These are phyloP conservation scores for Nannizziopsis arthrosporioides DNA, from an alignment of 2,329 filamentous ascomycete genomes.

Conservation along the genomic window DNA sequence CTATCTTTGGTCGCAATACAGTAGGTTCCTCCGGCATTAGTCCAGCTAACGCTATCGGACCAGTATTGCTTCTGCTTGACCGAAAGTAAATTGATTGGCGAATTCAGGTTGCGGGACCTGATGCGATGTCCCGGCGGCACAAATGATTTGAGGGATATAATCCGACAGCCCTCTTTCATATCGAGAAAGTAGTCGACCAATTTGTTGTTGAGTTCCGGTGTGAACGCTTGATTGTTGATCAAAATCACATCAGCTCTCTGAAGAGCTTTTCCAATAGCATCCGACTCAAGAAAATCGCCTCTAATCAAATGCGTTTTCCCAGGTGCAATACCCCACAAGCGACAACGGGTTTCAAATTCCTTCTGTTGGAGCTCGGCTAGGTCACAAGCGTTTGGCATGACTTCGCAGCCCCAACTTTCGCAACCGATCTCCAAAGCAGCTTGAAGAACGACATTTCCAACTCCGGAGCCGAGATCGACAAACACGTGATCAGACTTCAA, in stretches of 20 bases:
- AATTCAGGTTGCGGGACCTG: conserved; percentile 61
- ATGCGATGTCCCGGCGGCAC: conserved; percentile 69
- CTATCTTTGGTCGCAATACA: conserved; percentile 75
- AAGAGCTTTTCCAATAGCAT: conserved; percentile 58
- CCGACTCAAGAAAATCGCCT: conserved; percentile 71
- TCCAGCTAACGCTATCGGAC: conserved; percentile 74
- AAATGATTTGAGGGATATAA: conserved; percentile 87
- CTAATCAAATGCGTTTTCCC: conserved; percentile 69
- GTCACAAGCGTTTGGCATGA: conserved; percentile 81
- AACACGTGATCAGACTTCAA: conserved; percentile 79
- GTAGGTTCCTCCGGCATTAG: conserved; percentile 68
- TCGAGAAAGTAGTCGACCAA: conserved; percentile 86
- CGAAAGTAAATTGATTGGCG: conserved; percentile 67
- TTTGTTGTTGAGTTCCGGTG: conserved; percentile 69
- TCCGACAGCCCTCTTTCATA: conserved; percentile 76
- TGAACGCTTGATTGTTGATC: conserved; percentile 97
- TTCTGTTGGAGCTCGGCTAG: conserved; percentile 67
- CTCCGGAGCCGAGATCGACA: conserved; percentile 87
- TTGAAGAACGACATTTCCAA: conserved; percentile 90
- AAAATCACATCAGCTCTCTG: conserved; percentile 86
- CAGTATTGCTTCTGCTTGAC: conserved; percentile 63
- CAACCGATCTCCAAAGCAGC: conserved; percentile 87
- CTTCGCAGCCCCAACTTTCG: conserved; percentile 91
- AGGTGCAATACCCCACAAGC: conserved; percentile 74
- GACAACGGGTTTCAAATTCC: conserved; percentile 75